These are phyloP conservation scores for Leucosporidium creatinivorum DNA, from an alignment of 768 basidiomycete genomes.

Conservation along the genomic window DNA sequence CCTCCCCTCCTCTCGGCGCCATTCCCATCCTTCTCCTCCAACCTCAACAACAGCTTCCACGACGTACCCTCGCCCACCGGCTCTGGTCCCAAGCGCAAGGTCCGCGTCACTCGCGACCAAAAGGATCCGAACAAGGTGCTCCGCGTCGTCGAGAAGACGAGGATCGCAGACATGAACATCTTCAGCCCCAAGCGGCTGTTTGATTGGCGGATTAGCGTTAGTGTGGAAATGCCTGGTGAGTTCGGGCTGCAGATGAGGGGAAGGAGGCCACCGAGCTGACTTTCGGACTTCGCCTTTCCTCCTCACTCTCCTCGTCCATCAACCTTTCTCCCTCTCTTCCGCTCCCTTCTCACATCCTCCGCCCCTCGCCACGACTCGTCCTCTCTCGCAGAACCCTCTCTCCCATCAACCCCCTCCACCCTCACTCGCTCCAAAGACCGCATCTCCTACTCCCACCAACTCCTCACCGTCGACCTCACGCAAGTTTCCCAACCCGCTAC, in stretches of 20 bases:
- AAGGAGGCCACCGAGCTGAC: no score
- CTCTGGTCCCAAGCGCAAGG: conserved; percentile 47
- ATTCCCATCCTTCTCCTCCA: no score
- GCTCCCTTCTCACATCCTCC: background rate
- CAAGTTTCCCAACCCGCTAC: conserved; percentile 53
- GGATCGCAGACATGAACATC: conserved; percentile 81
- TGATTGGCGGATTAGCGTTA: conserved; percentile 92
- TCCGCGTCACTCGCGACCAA: conserved; percentile 77
- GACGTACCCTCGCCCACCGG: conserved; percentile 42
- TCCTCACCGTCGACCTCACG: conserved; percentile 87
- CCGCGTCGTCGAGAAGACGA: conserved; percentile 64
- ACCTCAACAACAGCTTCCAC: conserved; percentile 36
- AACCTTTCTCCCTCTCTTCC: background rate
- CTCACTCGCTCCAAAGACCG: conserved; percentile 66
- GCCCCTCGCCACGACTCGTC: no score
- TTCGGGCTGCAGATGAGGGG: background rate
- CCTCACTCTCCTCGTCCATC: background rate
- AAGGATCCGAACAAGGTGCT: conserved; percentile 54
- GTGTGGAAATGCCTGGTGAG: conserved; percentile 52
- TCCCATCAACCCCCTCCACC: conserved; percentile 17
- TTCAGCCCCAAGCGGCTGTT: conserved; percentile 70
- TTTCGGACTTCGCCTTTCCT: no score
- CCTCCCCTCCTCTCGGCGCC: no score
- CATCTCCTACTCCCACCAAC: conserved; percentile 86
- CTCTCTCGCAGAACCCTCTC: background rate